These are phyloP conservation scores for Stellera chamaejasme DNA, from an alignment of 345 rosid species.

Conservation along the genomic window DNA sequence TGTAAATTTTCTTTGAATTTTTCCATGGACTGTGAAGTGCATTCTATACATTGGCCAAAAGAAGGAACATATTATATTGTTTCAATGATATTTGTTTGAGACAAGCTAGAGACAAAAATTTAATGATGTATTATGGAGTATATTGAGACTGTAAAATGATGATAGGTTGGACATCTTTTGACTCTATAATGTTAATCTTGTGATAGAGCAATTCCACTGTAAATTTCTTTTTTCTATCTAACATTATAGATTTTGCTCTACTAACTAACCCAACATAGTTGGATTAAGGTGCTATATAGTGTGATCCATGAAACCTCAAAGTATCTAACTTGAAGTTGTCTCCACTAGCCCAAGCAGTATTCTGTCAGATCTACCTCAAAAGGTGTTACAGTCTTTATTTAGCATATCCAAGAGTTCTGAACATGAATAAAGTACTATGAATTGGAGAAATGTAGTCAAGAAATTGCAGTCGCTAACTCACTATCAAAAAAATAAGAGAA, in stretches of 20 bases:
- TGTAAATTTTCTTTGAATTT: too few species aligned
- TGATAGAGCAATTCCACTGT: background rate
- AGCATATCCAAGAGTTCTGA: conserved; percentile 51
- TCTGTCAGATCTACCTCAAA: conserved; percentile 55
- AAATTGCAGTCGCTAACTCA: conserved; percentile 39
- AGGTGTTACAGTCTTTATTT: conserved; percentile 79
- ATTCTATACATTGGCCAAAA: too few species aligned
- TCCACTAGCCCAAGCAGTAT: conserved; percentile 28
- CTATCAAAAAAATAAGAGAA: too few species aligned
- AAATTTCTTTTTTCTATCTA: background rate
- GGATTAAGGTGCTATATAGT: conserved; percentile 6
- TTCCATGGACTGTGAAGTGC: too few species aligned
- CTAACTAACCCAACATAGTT: background rate
- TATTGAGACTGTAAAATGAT: too few species aligned
- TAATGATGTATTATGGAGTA: too few species aligned
- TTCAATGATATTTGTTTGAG: too few species aligned
- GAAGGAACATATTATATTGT: too few species aligned
- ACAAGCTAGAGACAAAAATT: too few species aligned
- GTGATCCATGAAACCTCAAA: conserved; percentile 9
- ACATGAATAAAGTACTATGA: conserved; percentile 64
- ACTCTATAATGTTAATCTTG: conserved; percentile 1
- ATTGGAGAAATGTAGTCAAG: conserved; percentile 80
- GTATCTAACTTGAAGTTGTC: conserved; percentile 35
- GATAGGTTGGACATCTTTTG: background rate
- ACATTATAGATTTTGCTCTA: background rate